A percentile compares a stretch with the other conserved stretches of the same genome.
phyloP scores from a whole-genome alignment of 768 basidiomycete genomes.

The Mycena floridula region DNA sequence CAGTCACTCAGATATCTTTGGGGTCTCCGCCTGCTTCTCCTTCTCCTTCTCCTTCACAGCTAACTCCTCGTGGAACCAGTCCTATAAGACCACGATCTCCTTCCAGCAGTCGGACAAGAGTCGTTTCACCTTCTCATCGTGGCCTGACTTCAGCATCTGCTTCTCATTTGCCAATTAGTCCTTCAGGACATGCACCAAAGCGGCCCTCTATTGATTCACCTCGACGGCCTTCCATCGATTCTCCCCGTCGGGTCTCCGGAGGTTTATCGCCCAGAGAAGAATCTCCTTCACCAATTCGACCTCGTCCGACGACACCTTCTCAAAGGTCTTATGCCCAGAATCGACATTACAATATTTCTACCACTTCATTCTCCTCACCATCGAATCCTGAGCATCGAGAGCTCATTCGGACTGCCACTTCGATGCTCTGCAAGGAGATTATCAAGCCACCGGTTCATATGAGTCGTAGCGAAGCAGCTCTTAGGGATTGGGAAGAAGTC shows the following conservation, averaged over 20 bases:
- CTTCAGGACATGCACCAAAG: conserved; percentile 19
- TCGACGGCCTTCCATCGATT: conserved; percentile 32
- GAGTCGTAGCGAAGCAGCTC: conserved; percentile 39
- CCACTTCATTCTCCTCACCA: conserved; percentile 42
- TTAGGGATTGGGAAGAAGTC: conserved; percentile 69
- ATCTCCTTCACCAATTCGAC: conserved; percentile 39
- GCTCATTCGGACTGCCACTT: conserved; percentile 57
- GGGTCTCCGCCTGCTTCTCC: too few species aligned
- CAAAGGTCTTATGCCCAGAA: conserved; percentile 47
- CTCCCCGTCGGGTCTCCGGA: conserved; percentile 26
- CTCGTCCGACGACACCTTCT: conserved; percentile 39
- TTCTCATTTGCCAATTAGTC: conserved; percentile 42
- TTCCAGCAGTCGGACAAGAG: conserved; percentile 27
- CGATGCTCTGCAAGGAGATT: conserved; percentile 62
- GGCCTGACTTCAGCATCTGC: conserved; percentile 43
- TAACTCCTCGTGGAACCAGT: conserved; percentile 28
- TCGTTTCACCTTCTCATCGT: conserved; percentile 34
- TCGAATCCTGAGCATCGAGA: conserved; percentile 59
- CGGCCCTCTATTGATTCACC: conserved; percentile 24
- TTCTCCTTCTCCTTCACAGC: conserved; percentile 29
- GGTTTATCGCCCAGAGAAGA: conserved; percentile 31
- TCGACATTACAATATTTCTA: conserved; percentile 54
- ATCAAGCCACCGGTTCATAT: conserved; percentile 53
- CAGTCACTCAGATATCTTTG: conserved; percentile 22
- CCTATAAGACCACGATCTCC: conserved; percentile 39